phyloP scores from a whole-genome alignment of 2,329 filamentous ascomycete genomes.

The Cryphonectria japonica region DNA sequence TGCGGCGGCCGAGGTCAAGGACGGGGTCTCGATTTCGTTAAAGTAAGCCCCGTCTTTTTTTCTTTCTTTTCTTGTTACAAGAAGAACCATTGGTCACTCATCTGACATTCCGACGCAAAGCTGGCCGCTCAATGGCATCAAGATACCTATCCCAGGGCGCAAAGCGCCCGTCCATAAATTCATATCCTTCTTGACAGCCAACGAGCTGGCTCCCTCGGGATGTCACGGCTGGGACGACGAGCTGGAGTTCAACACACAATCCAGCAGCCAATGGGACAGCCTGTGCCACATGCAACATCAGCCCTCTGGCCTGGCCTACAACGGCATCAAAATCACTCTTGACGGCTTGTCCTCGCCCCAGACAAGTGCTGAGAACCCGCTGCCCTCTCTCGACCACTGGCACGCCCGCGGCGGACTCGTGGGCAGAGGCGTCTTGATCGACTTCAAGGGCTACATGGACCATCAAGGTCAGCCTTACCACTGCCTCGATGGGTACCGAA shows the following conservation, averaged over 20 bases:
- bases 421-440: slow-evolving; percentile 52
- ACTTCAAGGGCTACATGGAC: slow-evolving; percentile 38
- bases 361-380: slow-evolving; percentile 37
- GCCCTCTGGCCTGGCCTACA: slow-evolving; percentile 51
- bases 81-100: background rate
- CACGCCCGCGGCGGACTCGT: slow-evolving; percentile 42
- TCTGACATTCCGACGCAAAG: slow-evolving; percentile 36
- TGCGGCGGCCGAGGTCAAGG: slow-evolving; percentile 47
- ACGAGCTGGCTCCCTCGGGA: slow-evolving; percentile 36
- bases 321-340: slow-evolving; percentile 47
- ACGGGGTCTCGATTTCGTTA: slow-evolving; percentile 56
- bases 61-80: no score
- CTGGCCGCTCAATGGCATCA: slow-evolving; percentile 49
- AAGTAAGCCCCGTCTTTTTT: slow-evolving; percentile 43
- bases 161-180: slow-evolving; percentile 43
- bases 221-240: slow-evolving; percentile 50
- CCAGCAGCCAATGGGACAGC: slow-evolving; percentile 60
- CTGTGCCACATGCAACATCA: slow-evolving; percentile 53
- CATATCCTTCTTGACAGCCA: slow-evolving; percentile 38
- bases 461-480: slow-evolving; percentile 7
- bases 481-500: slow-evolving; percentile 20
- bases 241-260: slow-evolving; percentile 59
- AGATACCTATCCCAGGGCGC: slow-evolving; percentile 41
- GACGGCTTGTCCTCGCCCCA: slow-evolving; percentile 36
- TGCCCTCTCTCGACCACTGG: slow-evolving; percentile 45